Evolutionary conservation across 2,329 filamentous ascomycete species (phyloP).

Genomic region (Trichoderma sp.): DNA sequence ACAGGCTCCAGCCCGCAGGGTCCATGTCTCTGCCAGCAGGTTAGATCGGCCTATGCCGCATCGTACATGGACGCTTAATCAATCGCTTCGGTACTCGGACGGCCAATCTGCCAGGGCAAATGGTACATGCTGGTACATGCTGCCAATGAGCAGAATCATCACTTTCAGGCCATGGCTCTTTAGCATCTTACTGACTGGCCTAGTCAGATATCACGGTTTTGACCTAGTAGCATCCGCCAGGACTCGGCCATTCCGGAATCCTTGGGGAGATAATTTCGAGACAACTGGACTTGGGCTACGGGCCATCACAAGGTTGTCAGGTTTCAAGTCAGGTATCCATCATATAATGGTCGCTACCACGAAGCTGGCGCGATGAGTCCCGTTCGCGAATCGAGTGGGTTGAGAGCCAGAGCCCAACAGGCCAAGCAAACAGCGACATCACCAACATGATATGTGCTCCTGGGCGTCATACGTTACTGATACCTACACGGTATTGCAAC

Average conservation of each 20-base stretch:
- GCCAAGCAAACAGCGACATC: neutral
- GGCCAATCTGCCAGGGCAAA: slow-evolving; percentile 15
- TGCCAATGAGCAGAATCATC: neutral
- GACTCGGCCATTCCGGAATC: slow-evolving; percentile 14
- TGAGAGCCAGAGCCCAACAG: slow-evolving; percentile 4
- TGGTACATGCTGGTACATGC: neutral
- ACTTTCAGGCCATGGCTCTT: neutral
- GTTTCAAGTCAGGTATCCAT: slow-evolving; percentile 5
- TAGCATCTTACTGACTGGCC: neutral
- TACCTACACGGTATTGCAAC: neutral
- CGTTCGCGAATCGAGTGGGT: neutral
- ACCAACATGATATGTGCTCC: neutral
- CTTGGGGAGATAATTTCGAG: neutral
- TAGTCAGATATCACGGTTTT: slow-evolving; percentile 10
- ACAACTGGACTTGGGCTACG: neutral
- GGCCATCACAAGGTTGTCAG: neutral
- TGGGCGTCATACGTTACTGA: neutral
- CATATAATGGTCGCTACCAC: neutral
- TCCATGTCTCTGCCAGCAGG: neutral
- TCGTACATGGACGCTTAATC: slow-evolving; percentile 24
- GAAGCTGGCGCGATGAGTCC: neutral
- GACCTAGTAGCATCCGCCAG: slow-evolving; percentile 11
- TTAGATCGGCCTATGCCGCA: slow-evolving; percentile 25
- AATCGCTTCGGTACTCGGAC: slow-evolving; percentile 18
- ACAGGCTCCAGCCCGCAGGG: neutral